These are phyloP conservation scores for Penicillium pancosmium DNA, from an alignment of 495 filamentous ascomycete species.

Conservation along the genomic window DNA sequence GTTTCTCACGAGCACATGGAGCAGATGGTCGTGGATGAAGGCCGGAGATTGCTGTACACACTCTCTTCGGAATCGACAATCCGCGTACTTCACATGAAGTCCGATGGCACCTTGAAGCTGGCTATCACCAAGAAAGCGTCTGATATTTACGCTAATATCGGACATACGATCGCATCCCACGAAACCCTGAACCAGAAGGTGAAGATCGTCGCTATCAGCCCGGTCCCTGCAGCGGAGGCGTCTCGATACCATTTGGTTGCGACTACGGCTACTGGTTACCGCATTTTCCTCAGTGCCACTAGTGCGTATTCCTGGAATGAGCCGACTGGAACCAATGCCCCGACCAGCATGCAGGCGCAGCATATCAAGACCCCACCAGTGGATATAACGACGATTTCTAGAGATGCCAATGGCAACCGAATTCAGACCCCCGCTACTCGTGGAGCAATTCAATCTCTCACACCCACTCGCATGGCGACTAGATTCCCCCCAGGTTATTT, in stretches of 20 bases:
- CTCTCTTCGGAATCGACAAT: conserved; percentile 85
- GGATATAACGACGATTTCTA: conserved; percentile 33
- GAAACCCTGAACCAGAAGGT: conserved; percentile 68
- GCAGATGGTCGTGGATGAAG: conserved; percentile 86
- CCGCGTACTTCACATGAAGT: conserved; percentile 77
- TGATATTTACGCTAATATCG: conserved; percentile 66
- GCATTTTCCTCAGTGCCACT: conserved; percentile 89
- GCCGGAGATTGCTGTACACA: conserved; percentile 83
- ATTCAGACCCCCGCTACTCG: conserved; percentile 33
- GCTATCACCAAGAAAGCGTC: conserved; percentile 59
- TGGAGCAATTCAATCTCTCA: conserved; percentile 47
- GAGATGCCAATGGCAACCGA: conserved; percentile 19
- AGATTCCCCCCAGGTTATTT: conserved; percentile 90
- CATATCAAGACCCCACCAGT: conserved; percentile 90
- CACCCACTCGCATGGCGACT: conserved; percentile 56
- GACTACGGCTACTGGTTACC: conserved; percentile 85
- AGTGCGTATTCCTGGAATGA: conserved; percentile 69
- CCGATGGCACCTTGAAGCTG: conserved; percentile 51
- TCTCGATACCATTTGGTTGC: conserved; percentile 86
- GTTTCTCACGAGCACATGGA: conserved; percentile 61
- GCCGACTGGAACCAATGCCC: conserved; percentile 59
- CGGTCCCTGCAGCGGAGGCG: conserved; percentile 79
- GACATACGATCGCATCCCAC: conserved; percentile 73
- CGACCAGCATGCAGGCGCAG: conserved; percentile 95
- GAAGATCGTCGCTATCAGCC: conserved; percentile 78